phyloP scores from a whole-genome alignment of 345 rosid species.

The Moringa oleifera region DNA sequence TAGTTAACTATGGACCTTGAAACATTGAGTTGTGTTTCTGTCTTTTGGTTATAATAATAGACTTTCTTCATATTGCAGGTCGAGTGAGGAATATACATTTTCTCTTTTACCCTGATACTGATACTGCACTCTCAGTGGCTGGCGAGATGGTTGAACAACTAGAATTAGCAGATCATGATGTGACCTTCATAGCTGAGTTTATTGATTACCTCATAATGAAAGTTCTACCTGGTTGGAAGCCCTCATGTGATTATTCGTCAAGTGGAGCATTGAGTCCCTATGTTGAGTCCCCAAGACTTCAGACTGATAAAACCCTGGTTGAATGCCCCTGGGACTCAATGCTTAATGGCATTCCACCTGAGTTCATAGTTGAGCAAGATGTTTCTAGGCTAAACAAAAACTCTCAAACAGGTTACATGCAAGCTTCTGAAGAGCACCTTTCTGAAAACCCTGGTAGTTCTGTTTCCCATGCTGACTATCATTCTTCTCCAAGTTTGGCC shows the following conservation, averaged over 20 bases:
- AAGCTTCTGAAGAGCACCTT: constrained; percentile 6
- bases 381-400: constrained; percentile 9
- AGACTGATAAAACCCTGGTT: constrained; percentile 16
- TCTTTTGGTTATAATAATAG: background rate
- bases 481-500: constrained; percentile 25
- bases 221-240: constrained; percentile 47
- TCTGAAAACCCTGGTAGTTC: constrained; percentile 6
- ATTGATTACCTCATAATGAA: constrained; percentile 56
- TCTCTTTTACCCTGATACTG: constrained; percentile 59
- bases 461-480: constrained; percentile 12
- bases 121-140: constrained; percentile 62
- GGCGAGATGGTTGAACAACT: constrained; percentile 82
- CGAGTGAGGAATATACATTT: constrained; percentile 59
- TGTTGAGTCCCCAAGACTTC: constrained; percentile 13
- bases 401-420: constrained; percentile 11
- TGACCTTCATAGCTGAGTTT: constrained; percentile 60
- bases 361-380: constrained; percentile 10
- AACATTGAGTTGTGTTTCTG: background rate
- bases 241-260: constrained; percentile 18
- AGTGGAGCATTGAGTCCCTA: constrained; percentile 23
- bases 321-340: constrained; percentile 27
- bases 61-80: constrained; percentile 26
- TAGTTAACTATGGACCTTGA: constrained; percentile 14
- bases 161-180: constrained; percentile 63
- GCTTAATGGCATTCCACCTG: constrained; percentile 17